Percentiles rank a stretch among this genome's conserved stretches.
Evolutionary conservation across 768 basidiomycete genomes (phyloP).

Genomic region (Boletus pseudopeckii): DNA sequence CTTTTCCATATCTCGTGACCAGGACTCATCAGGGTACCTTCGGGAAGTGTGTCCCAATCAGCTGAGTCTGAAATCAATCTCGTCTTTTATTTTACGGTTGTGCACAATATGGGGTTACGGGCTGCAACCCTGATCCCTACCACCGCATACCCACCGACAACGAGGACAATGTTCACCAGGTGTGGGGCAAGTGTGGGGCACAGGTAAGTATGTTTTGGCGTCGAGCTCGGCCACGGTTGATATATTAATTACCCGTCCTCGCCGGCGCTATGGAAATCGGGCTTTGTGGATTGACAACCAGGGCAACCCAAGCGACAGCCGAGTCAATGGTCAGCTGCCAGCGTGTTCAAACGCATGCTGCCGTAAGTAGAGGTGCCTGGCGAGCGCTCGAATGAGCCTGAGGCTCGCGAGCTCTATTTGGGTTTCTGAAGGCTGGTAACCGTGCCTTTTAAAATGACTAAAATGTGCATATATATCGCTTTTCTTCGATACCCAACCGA

Average conservation of each 20-base stretch:
- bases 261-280: not conserved
- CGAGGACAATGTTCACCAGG: not conserved
- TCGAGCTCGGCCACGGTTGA: not conserved
- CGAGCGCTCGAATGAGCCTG: conserved; percentile 1
- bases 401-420: conserved; percentile 9
- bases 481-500: not conserved
- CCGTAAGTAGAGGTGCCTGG: conserved; percentile 22
- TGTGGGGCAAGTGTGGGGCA: too few species aligned
- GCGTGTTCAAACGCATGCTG: not conserved
- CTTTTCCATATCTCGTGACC: not conserved
- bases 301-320: not conserved
- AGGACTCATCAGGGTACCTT: not conserved
- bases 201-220: too few species aligned
- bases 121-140: not conserved
- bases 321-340: conserved; percentile 7
- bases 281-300: not conserved
- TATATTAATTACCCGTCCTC: not conserved
- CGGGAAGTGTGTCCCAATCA: not conserved
- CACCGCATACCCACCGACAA: not conserved
- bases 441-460: conserved; percentile 4
- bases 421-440: not conserved
- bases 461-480: conserved; percentile 4
- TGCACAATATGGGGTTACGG: too few species aligned
- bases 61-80: not conserved
- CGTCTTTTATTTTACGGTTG: too few species aligned